A percentile compares a stretch with the other conserved stretches of the same genome.
phyloP scores from a whole-genome alignment of 805 yeast genomes.

The Brettanomyces bruxellensis region DNA sequence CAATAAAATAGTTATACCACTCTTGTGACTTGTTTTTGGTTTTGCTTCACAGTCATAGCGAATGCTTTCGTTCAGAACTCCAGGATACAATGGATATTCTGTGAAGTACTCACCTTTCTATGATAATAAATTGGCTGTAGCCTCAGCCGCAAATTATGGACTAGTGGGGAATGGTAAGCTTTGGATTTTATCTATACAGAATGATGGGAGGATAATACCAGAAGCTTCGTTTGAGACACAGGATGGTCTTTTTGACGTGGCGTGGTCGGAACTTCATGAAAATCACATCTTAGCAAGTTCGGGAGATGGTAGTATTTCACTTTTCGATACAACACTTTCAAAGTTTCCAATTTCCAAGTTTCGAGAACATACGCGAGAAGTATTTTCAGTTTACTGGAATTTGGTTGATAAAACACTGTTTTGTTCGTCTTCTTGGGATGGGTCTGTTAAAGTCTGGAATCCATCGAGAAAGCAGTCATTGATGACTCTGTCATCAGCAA shows the following conservation, averaged over 20 bases:
- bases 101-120: conserved; percentile 87
- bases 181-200: conserved; percentile 57
- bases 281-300: conserved; percentile 75
- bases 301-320: conserved; percentile 83
- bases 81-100: conserved; percentile 79
- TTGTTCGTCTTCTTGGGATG: conserved; percentile 88
- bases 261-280: conserved; percentile 89
- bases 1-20: too few species aligned
- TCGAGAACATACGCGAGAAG: conserved; percentile 56
- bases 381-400: conserved; percentile 30
- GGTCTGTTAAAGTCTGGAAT: conserved; percentile 72
- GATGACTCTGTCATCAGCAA: conserved; percentile 38
- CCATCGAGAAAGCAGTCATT: conserved; percentile 51
- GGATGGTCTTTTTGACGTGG: conserved; percentile 80
- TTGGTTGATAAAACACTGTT: conserved; percentile 42
- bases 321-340: conserved; percentile 65
- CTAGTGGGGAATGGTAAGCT: conserved; percentile 89
- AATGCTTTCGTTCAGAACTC: conserved; percentile 68
- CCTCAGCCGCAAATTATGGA: conserved; percentile 88
- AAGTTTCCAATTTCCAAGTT: conserved; percentile 67
- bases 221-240: conserved; percentile 74
- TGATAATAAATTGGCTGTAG: conserved; percentile 84
- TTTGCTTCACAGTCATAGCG: too few species aligned
- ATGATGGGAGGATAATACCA: conserved; percentile 50
- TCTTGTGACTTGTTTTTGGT: too few species aligned